Conservation (phyloP, 805 yeast species). For the Vanderwaltozyma yarrowii region DNA sequence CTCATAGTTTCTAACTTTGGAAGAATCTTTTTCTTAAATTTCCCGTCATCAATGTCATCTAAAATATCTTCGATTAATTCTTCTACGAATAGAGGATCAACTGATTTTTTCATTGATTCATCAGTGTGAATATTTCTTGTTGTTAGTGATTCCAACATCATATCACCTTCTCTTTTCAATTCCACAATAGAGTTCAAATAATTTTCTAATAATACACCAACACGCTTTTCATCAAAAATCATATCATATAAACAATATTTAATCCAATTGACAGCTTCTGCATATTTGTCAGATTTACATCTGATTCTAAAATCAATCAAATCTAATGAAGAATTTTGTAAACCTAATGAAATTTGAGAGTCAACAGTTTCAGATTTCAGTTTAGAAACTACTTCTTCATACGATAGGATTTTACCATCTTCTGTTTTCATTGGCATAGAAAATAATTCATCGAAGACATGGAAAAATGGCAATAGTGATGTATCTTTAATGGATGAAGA, state of each 20-base stretch:
- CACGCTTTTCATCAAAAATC: conserved; percentile 62
- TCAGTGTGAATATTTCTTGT: conserved; percentile 41
- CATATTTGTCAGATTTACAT: conserved; percentile 52
- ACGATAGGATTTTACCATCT: conserved; percentile 49
- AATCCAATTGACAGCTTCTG: conserved; percentile 68
- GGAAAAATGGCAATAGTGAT: conserved; percentile 51
- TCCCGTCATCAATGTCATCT: conserved; percentile 43
- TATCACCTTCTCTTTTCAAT: conserved; percentile 32
- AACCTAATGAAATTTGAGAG: conserved; percentile 45
- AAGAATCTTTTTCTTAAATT: conserved; percentile 29
- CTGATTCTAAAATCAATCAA: conserved; percentile 50
- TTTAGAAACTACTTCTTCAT: conserved; percentile 65
- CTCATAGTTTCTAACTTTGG: conserved; percentile 37
- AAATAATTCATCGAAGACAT: conserved; percentile 56
- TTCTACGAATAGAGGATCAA: conserved; percentile 59
- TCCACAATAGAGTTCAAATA: conserved; percentile 31
- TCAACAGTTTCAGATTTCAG: conserved; percentile 67
- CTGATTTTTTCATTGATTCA: conserved; percentile 56
- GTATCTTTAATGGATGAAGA: conserved; percentile 37
- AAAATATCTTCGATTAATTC: conserved; percentile 39
- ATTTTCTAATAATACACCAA: conserved; percentile 43
- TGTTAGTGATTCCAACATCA: conserved; percentile 57
- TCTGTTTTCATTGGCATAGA: conserved; percentile 59
- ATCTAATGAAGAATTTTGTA: conserved; percentile 55
- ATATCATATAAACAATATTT: conserved; percentile 52